Evolutionary conservation across 1,139 yeast species (phyloP), one percentile per base, ranked within the genome.

Genomic region (Blastobotrys persicus): DNA sequence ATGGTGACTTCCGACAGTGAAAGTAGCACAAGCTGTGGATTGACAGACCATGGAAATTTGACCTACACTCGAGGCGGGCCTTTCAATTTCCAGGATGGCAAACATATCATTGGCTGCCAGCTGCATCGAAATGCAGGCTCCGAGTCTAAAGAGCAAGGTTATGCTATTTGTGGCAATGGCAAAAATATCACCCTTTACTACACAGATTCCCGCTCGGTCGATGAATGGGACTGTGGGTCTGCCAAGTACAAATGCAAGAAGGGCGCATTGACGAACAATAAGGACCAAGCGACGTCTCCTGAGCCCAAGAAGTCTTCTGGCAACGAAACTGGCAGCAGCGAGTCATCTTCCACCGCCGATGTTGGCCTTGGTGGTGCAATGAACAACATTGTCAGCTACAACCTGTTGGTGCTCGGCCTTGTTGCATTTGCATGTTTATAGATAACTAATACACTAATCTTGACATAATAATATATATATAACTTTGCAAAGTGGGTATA

Each of bases 241-340:
- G 41, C 41, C 41, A 37, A 37, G 14, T 37, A 37, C 41, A 37
- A 37, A 14, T 37, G 41, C 17, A 9, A 37, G 18, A 19, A 18
- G 26, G 41, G 41, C 14, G 41, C 41, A 9, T n/a, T 37, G 28
- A 37, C 41, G 7, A 16, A 37, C 14, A 23, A 37, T 14, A 37
- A 37, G 41, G 17, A 19, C 13, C 18, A 37, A 14, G 41, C 41
- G 9, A 9, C 28, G 13, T 18, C 41, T 18, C 41, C 41, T 11
- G 19, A 18, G 19, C n/a, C 17, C 16, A 18, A 19, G 28, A 23
- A 13, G 3, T 26, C 13, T 13, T 7, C 11, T 18, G 12, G n/a
- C 6, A 12, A 11, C n/a, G 34, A 13, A 9, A 12, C 28, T 19
- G 28, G 28, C 28, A 9, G 9, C 28, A 23, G 28, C 28, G 28